Percentiles rank a stretch among this genome's conserved stretches.
Conservation (phyloP, 2,329 filamentous ascomycete species). For the Fusarium ambrosium region DNA sequence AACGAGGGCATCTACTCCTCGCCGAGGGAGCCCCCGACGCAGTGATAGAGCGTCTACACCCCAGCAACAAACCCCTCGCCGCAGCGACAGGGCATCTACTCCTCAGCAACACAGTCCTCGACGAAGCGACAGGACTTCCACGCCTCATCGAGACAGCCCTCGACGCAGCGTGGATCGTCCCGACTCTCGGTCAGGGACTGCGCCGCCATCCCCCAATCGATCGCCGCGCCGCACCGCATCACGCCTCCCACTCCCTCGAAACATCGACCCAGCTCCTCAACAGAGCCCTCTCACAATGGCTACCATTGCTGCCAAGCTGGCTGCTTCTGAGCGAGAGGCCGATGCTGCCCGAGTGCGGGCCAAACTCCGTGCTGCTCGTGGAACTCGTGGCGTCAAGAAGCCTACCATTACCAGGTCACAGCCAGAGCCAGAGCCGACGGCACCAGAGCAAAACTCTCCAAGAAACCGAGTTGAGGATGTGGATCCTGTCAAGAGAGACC, state of each 20-base stretch:
- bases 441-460: constrained; percentile 19
- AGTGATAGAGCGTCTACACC: constrained; percentile 5
- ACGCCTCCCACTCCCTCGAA: constrained; percentile 51
- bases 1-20: constrained; percentile 19
- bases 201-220: constrained; percentile 29
- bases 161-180: constrained; percentile 24
- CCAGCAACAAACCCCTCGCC: constrained; percentile 21
- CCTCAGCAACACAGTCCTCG: constrained; percentile 6
- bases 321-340: constrained; percentile 73
- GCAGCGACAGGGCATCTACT: constrained; percentile 8
- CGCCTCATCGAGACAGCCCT: constrained; percentile 36
- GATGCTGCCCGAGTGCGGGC: constrained; percentile 74
- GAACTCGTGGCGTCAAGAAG: constrained; percentile 51
- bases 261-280: constrained; percentile 57
- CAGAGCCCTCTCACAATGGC: constrained; percentile 73
- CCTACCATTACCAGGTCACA: constrained; percentile 44
- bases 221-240: constrained; percentile 40
- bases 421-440: constrained; percentile 27
- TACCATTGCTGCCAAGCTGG: constrained; percentile 73
- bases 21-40: constrained; percentile 21
- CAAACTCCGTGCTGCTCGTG: constrained; percentile 69
- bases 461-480: constrained; percentile 42
- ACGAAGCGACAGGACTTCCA: constrained; percentile 18
- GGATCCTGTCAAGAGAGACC: constrained; percentile 55
- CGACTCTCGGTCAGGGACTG: constrained; percentile 28